These are phyloP conservation scores for Fusarium sp. DNA, from an alignment of 2,329 filamentous ascomycete genomes.

Conservation along the genomic window DNA sequence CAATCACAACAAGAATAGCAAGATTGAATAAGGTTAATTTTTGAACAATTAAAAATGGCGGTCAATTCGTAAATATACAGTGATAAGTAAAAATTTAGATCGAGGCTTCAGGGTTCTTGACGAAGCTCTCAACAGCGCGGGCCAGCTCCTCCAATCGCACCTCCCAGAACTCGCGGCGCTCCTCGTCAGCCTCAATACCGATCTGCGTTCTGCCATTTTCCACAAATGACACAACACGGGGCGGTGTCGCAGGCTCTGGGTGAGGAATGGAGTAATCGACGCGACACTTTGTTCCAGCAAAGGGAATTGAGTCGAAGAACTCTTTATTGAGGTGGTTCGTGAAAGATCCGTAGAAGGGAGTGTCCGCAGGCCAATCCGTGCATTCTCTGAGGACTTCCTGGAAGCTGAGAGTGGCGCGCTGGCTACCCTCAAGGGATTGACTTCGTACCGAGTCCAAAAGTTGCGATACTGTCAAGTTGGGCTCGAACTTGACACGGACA, in stretches of 20 bases:
- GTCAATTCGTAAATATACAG: background rate
- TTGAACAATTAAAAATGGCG: background rate
- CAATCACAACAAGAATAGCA: background rate
- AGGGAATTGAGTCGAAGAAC: slow-evolving; percentile 45
- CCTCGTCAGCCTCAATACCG: slow-evolving; percentile 45
- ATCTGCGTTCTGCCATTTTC: slow-evolving; percentile 40
- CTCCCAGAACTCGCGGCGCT: slow-evolving; percentile 44
- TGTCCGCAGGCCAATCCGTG: slow-evolving; percentile 31
- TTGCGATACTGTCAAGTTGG: slow-evolving; percentile 36
- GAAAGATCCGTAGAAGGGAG: slow-evolving; percentile 43
- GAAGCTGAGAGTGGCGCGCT: slow-evolving; percentile 42
- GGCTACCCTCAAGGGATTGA: slow-evolving; percentile 41
- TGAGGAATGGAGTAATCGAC: slow-evolving; percentile 45
- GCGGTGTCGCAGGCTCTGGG: slow-evolving; percentile 40
- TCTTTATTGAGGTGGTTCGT: slow-evolving; percentile 47
- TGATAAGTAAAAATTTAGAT: background rate
- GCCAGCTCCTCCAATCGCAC: slow-evolving; percentile 40
- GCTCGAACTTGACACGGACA: slow-evolving; percentile 42
- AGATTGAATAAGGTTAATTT: background rate
- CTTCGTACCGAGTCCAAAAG: slow-evolving; percentile 39
- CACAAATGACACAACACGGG: slow-evolving; percentile 43
- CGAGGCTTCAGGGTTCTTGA: slow-evolving; percentile 16
- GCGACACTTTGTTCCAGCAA: slow-evolving; percentile 43
- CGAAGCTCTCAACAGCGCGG: slow-evolving; percentile 32
- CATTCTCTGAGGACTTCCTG: slow-evolving; percentile 34